Evolutionary conservation across 352 stramenopile species (phyloP).

Genomic region (Phytophthora aleatoria): DNA sequence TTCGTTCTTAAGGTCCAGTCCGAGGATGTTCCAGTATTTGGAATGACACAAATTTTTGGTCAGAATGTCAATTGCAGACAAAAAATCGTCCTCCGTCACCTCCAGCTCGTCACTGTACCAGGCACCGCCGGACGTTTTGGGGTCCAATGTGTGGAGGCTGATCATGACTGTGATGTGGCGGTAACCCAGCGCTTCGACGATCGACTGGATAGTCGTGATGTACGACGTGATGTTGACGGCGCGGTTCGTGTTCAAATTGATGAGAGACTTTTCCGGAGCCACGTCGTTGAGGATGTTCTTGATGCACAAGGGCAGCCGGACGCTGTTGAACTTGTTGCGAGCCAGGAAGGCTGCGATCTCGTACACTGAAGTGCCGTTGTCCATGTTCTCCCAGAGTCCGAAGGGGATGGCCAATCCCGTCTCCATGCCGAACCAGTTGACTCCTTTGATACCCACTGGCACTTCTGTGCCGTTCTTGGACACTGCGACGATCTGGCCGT

Average conservation of each 20-base stretch:
- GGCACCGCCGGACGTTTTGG: constrained; percentile 50
- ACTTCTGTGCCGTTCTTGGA: constrained; percentile 64
- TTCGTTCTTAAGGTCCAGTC: constrained; percentile 75
- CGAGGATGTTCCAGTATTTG: constrained; percentile 74
- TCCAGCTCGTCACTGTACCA: constrained; percentile 63
- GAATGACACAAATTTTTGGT: constrained; percentile 51
- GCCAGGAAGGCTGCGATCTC: constrained; percentile 63
- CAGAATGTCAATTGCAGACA: constrained; percentile 58
- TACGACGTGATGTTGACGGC: constrained; percentile 67
- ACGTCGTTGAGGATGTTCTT: constrained; percentile 59
- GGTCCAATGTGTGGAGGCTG: constrained; percentile 66
- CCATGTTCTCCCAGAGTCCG: constrained; percentile 69
- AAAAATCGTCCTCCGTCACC: constrained; percentile 59
- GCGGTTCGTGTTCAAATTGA: constrained; percentile 71
- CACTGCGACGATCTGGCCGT: constrained; percentile 49
- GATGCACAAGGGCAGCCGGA: constrained; percentile 66
- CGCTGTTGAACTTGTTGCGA: constrained; percentile 74
- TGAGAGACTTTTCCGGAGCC: constrained; percentile 47
- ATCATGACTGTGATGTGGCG: constrained; percentile 66
- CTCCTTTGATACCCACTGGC: constrained; percentile 57
- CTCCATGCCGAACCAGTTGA: constrained; percentile 85
- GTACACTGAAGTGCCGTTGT: constrained; percentile 70
- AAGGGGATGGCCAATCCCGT: constrained; percentile 61
- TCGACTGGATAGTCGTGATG: constrained; percentile 57
- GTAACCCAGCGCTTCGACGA: constrained; percentile 62